Evolutionary conservation across 495 filamentous ascomycete species (phyloP), one percentile per base, ranked within the genome.

Genomic region (Hyphodiscus hymeniophilus): DNA sequence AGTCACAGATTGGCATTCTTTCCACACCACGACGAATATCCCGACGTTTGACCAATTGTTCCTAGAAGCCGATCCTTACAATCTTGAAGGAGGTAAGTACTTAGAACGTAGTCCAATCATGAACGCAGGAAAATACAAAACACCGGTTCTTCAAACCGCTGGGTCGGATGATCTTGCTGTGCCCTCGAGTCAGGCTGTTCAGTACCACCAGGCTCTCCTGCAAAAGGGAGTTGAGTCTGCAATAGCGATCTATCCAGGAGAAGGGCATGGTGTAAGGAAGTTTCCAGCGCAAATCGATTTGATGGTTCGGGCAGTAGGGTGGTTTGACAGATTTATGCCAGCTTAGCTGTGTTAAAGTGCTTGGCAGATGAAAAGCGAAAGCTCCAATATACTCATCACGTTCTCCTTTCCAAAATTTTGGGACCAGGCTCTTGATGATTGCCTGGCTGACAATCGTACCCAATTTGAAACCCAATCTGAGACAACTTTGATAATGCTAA

Each of bases 221-320:
- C 17, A 44, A 23, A n/a, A 28, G 26, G 13, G 24, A 16, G 13
- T 3, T 30, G 24, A 31, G 15, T 44, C 42, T 13, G 42, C 18
- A 15, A n/a, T 44, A 16, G 42, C 24, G n/a, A 13, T 44, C 11
- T 44, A 44, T 44, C 22, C 42, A 6, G 24, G 18, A 15, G 42
- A 44, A 30, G 42, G 42, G 3, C 42, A 44, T 21, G 42, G 42
- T 21, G 42, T 44, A 8, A 30, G 42, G 22, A 10, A 31, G 16
- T 44, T 44, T 23, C 38, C 38, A 5, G 20, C 38, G 15, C 4
- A 20, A 3, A 41, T 41, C 7, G 20, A 26, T 10, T 10, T 28
- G 5, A 4, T 28, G 26, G 26, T 28, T 10, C 26, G 26, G 26
- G 26, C 26, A 5, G 26, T 28, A n/a, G 26, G 26, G 10, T 28